These are phyloP conservation scores for Leucogyrophana mollusca DNA, from an alignment of 768 basidiomycete genomes.

Conservation along the genomic window DNA sequence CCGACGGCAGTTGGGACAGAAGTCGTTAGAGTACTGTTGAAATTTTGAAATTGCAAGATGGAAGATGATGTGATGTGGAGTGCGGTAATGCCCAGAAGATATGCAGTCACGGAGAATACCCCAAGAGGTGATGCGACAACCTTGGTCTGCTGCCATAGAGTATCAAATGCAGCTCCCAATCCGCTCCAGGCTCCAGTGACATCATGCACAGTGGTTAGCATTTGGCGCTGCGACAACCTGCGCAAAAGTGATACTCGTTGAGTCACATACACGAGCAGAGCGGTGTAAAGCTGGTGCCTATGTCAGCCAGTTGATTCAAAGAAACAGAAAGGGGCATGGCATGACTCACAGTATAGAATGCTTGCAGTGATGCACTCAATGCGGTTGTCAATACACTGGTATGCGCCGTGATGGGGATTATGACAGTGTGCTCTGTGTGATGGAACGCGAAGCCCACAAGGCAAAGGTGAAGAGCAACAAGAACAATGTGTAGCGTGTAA, in stretches of 20 bases:
- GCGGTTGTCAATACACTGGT: neutral
- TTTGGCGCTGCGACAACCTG: conserved; percentile 6
- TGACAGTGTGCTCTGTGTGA: conserved; percentile 1
- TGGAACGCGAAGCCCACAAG: conserved; percentile 1
- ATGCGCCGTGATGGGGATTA: neutral
- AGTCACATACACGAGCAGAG: conserved; percentile 8
- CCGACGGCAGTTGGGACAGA: neutral
- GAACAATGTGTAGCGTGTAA: conserved; percentile 3
- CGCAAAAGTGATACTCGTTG: conserved; percentile 11
- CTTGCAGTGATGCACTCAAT: conserved; percentile 1
- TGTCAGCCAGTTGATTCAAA: neutral
- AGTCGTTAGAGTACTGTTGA: conserved; percentile 5
- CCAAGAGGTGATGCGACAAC: conserved; percentile 11
- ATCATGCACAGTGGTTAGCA: conserved; percentile 14
- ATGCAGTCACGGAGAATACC: conserved; percentile 5
- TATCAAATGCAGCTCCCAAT: conserved; percentile 14
- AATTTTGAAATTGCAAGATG: conserved; percentile 10
- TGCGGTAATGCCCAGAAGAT: conserved; percentile 9
- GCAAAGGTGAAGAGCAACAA: conserved; percentile 9
- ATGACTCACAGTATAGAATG: conserved; percentile 5
- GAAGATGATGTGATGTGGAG: conserved; percentile 12
- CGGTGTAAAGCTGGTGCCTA: conserved; percentile 10
- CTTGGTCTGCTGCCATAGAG: conserved; percentile 12
- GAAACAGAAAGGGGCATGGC: no score
- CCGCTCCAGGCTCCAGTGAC: conserved; percentile 13